A percentile compares a stretch with the other conserved stretches of the same genome.
phyloP scores from a whole-genome alignment of 257 asterid species.

The Capsicum baccatum region DNA sequence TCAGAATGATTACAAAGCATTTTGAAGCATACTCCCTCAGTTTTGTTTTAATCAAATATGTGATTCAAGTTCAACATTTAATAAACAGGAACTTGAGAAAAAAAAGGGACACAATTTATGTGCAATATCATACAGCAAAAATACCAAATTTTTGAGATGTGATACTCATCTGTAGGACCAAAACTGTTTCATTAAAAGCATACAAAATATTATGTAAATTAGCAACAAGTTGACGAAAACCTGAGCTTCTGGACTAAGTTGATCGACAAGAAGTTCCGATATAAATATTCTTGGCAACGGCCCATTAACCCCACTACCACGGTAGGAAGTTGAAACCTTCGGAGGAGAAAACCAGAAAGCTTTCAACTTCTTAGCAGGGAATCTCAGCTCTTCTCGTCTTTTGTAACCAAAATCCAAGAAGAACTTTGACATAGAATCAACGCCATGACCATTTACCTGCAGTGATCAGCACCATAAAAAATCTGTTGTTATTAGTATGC shows the following conservation, averaged over 20 bases:
- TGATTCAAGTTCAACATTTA: neutral
- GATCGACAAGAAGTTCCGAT: slow-evolving; percentile 95
- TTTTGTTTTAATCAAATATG: neutral
- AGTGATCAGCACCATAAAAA: neutral
- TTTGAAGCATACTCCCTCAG: neutral
- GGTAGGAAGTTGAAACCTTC: slow-evolving; percentile 31
- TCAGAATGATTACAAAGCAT: neutral
- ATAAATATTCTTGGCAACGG: slow-evolving; percentile 95
- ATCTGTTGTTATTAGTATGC: neutral
- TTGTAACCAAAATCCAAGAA: slow-evolving; percentile 85
- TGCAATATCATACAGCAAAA: neutral
- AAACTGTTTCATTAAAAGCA: neutral
- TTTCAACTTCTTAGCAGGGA: slow-evolving; percentile 92
- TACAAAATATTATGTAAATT: neutral
- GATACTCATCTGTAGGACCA: neutral
- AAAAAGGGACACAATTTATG: neutral
- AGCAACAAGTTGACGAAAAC: slow-evolving; percentile 44
- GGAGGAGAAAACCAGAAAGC: slow-evolving; percentile 98
- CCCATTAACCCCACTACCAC: slow-evolving; percentile 65
- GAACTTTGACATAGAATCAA: slow-evolving; percentile 76
- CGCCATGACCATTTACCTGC: slow-evolving; percentile 85
- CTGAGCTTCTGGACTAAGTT: slow-evolving; percentile 82
- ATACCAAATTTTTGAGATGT: neutral
- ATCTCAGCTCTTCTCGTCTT: slow-evolving; percentile 82
- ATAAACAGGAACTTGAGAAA: neutral